Evolutionary conservation across 2,329 filamentous ascomycete genomes (phyloP), one percentile per base, ranked within the genome.

Genomic region (Epichloe baconii): DNA sequence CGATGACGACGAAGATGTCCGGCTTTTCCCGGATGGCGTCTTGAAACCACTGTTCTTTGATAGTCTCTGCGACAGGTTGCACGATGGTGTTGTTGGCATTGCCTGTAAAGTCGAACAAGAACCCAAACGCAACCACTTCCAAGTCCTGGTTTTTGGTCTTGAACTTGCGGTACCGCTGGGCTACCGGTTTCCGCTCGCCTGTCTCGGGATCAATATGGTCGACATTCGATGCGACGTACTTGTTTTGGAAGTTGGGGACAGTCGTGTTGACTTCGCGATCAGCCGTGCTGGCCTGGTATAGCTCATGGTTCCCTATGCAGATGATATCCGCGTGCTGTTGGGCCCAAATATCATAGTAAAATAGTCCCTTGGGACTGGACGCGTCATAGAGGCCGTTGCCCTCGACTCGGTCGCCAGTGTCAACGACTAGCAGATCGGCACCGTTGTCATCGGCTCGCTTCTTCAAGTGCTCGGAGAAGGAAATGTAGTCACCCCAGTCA

Each of bases 401-500:
- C 67, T 97, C 93, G 59, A 96, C 80, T 6, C 91, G 80, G 63
- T 97, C 93, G 54, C 93, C 93, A 0, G 90, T 96, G 65, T 98
- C 93, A 56, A 98, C 74, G n/a, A 98, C 73, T n/a, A 98, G 72
- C 15, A 98, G 72, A 64, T 98, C 93, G 31, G 79, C 80, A 44
- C 88, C 89, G 49, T 83, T 76, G 1, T 81, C 78, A 62, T 96
- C 86, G 51, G 89, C 88, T 62, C 80, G 83, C 57, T 81, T 77
- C 51, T 80, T 85, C 75, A 98, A 80, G 63, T 91, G 88, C 37
- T 84, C 75, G 36, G 89, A 81, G 64, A 98, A 96, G 6, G 91
- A 96, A 60, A 97, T 78, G 68, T 97, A 98, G 69, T 98, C 93
- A 53, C 93, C 93, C 89, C 93, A 97, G 67, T 98, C 93, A 45